Conservation (phyloP, 1,139 yeast genomes). For the Kodamaea sp. region DNA sequence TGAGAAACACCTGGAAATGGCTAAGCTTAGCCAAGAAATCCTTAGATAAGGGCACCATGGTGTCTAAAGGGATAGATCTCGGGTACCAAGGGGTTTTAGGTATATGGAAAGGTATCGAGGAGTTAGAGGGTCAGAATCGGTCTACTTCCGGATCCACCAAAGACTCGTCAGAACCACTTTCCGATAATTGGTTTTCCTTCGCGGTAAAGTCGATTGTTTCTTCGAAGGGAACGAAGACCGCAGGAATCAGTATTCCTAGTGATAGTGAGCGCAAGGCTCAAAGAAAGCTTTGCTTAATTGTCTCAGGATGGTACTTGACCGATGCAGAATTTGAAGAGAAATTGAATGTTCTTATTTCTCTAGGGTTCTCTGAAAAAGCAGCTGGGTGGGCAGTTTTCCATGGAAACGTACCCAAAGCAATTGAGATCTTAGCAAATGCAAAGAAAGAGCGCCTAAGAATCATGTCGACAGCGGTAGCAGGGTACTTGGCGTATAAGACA, state of each 20-base stretch:
- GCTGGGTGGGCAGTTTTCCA: slow-evolving; percentile 98
- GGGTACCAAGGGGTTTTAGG: slow-evolving; percentile 89
- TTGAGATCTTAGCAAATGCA: slow-evolving; percentile 63
- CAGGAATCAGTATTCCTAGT: slow-evolving; percentile 47
- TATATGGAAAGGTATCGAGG: slow-evolving; percentile 81
- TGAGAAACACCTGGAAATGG: slow-evolving; percentile 91
- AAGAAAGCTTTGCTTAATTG: slow-evolving; percentile 76
- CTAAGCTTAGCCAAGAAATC: slow-evolving; percentile 68
- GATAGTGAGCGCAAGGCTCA: slow-evolving; percentile 58
- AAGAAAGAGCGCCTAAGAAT: slow-evolving; percentile 64
- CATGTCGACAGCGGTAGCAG: slow-evolving; percentile 94
- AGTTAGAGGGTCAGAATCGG: slow-evolving; percentile 58
- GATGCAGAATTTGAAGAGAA: slow-evolving; percentile 74
- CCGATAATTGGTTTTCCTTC: slow-evolving; percentile 46
- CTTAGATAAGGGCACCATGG: slow-evolving; percentile 68
- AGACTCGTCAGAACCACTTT: slow-evolving; percentile 29
- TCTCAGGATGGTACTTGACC: slow-evolving; percentile 91
- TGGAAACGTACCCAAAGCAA: slow-evolving; percentile 82
- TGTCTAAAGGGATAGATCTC: slow-evolving; percentile 67
- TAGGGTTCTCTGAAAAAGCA: slow-evolving; percentile 79
- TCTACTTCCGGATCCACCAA: slow-evolving; percentile 26
- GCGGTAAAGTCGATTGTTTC: slow-evolving; percentile 47
- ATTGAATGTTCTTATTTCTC: slow-evolving; percentile 53
- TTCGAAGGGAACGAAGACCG: slow-evolving; percentile 45
- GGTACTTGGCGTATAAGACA: slow-evolving; percentile 76